Conservation (phyloP, 306 rosid genomes). For the peach (Prunus persica) region Prunus_persica_NCBIv2 NC_034011.1:18783001-18783500, state of each 20-base stretch:
- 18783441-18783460: constrained; percentile 6
- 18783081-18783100: constrained; percentile 51
- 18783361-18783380: too few relatives aligned
- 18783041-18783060: constrained; percentile 11
- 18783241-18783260: constrained; percentile 99
- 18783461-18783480: constrained; percentile 86
- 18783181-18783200: constrained; percentile 95
- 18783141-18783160: constrained; percentile 86
- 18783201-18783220: constrained; percentile 88
- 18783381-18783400: too few relatives aligned
- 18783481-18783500: constrained; percentile 97
- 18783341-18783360: not conserved
- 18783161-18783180: constrained; percentile 75
- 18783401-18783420: not conserved
- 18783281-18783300: constrained; percentile 84
- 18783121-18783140: constrained; percentile 91
- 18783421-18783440: not conserved
- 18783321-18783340: not conserved
- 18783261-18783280: constrained; percentile 80
- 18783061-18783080: constrained; percentile 54
- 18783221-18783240: constrained; percentile 79
- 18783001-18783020: not conserved
- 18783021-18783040: not conserved
- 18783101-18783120: constrained; percentile 85
- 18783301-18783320: constrained; percentile 85